Evolutionary conservation across 768 basidiomycete species (phyloP).

Genomic region (Porphyrellus cyaneotinctus): DNA sequence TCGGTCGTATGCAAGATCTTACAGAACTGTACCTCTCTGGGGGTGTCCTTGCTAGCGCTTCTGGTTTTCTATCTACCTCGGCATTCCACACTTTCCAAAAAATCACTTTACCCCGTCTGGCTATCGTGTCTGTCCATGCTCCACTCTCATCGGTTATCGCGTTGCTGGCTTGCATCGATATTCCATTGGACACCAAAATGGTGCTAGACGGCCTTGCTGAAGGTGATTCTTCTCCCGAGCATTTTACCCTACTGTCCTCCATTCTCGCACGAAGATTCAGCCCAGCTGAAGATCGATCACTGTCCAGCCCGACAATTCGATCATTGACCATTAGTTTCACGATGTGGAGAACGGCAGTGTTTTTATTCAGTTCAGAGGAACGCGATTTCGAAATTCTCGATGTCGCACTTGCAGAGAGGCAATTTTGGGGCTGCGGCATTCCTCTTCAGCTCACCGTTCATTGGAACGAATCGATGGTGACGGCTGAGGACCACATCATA

Average conservation of each 20-base stretch:
- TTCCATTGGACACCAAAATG: background rate
- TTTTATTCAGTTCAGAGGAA: background rate
- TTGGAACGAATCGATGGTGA: background rate
- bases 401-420: no score
- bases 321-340: background rate
- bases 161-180: conserved; percentile 1
- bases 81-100: background rate
- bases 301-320: background rate
- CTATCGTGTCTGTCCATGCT: background rate
- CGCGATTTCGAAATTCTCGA: background rate
- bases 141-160: conserved; percentile 2
- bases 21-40: conserved; percentile 30
- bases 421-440: background rate
- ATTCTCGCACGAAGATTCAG: background rate
- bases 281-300: background rate
- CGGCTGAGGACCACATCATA: background rate
- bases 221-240: background rate
- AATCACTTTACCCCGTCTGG: background rate
- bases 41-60: conserved; percentile 22
- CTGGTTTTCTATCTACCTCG: background rate
- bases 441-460: background rate
- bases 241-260: background rate
- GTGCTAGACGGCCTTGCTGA: background rate
- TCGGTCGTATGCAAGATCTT: conserved; percentile 33
- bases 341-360: background rate